Evolutionary conservation across 495 filamentous ascomycete genomes (phyloP), one percentile per base, ranked within the genome.

Genomic region (Trichoderma parareesei): DNA sequence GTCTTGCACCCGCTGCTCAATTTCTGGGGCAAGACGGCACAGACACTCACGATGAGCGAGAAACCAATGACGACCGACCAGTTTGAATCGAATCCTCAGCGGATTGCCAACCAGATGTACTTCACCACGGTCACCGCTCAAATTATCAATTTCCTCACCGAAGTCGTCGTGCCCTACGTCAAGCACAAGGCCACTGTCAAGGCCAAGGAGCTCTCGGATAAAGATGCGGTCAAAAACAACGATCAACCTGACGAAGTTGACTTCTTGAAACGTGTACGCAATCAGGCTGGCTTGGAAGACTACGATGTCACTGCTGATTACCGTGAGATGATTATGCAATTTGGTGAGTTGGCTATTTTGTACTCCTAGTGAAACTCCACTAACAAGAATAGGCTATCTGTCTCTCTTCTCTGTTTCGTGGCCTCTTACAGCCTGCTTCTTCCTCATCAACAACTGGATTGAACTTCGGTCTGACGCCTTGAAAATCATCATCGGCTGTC

Each of bases 101-200:
- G 94, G 37, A 82, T 98, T 7, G 88, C 85, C 61, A 93, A 95
- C 62, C 95, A 98, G 74, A 90, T 98, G 65, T 90, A 98, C 69
- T 98, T 98, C 74, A 96, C 97, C 72, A 93, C 94, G 0, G 92
- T 98, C 13, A 98, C 94, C 0, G 94, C 93, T 0, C 94, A 98
- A 71, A 86, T 93, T 53, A 90, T 98, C 65, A 91, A 89, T 65
- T 86, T 96, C 27, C 89, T 83, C 37, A 84, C 93, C 74, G 95
- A 98, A 71, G 85, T 91, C 16, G 81, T 97, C 57, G 87, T 97
- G 35, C 94, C 94, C 0, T 90, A 88, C 69, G 73, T 91, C 20
- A 95, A 96, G 74, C 89, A 92, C 67, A 82, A 81, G 67, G 80
- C 84, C 3, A 84, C 88, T 70, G 84, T 83, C 55, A 88, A 91